Evolutionary conservation across 2,329 filamentous ascomycete genomes (phyloP).

Genomic region (Fusarium aywerte): DNA sequence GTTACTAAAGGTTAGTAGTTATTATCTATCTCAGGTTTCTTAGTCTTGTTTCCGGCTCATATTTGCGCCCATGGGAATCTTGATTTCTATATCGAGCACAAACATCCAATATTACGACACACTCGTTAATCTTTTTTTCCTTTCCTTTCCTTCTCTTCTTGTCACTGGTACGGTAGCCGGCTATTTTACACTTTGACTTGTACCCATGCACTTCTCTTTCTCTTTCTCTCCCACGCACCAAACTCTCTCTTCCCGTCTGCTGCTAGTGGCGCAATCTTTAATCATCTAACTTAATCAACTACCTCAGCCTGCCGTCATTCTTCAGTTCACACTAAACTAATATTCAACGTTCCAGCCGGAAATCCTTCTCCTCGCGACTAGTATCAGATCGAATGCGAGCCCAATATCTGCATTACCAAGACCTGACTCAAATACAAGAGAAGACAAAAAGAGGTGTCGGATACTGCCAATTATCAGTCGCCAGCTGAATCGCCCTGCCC

Average conservation of each 20-base stretch:
- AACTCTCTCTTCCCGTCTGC: not conserved
- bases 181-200: not conserved
- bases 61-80: constrained; percentile 29
- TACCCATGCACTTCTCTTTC: not conserved
- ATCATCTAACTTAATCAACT: not conserved
- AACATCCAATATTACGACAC: constrained; percentile 2
- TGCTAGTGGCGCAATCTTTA: constrained; percentile 11
- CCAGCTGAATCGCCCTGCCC: constrained; percentile 18
- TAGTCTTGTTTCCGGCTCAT: constrained; percentile 36
- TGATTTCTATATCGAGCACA: constrained; percentile 21
- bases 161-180: not conserved
- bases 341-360: constrained; percentile 23
- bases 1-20: not conserved
- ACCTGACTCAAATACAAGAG: constrained; percentile 22
- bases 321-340: constrained; percentile 9
- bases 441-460: constrained; percentile 29
- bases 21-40: constrained; percentile 8
- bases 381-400: constrained; percentile 19
- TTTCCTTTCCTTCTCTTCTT: not conserved
- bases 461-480: constrained; percentile 25
- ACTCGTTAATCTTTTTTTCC: not conserved
- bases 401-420: constrained; percentile 13
- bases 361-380: constrained; percentile 25
- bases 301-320: constrained; percentile 14
- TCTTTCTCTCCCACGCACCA: not conserved